phyloP scores from a whole-genome alignment of 192 early-diverging fungal species.

The Glomus cerebriforme region DNA sequence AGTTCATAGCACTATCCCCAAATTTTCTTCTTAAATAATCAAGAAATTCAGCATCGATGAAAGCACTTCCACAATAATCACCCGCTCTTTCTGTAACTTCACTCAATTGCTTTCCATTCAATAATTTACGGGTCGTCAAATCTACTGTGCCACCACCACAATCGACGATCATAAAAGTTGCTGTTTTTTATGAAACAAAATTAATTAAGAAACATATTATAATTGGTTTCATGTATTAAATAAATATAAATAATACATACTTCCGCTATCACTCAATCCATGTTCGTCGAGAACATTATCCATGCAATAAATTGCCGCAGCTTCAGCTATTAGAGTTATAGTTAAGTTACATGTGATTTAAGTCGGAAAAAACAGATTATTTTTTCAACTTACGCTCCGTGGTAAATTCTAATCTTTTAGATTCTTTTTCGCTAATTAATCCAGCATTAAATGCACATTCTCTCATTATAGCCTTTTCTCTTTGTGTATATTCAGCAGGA shows the following conservation, averaged over 20 bases:
- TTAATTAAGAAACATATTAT: background rate
- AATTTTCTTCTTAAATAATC: background rate
- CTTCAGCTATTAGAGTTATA: background rate
- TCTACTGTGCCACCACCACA: slow-evolving; percentile 54
- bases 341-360: background rate
- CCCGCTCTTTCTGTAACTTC: background rate
- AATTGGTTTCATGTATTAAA: background rate
- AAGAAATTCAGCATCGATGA: background rate
- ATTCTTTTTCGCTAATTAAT: slow-evolving; percentile 38
- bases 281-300: background rate
- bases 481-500: background rate
- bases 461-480: slow-evolving; percentile 41
- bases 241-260: slow-evolving; percentile 15
- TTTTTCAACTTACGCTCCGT: background rate
- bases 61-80: background rate
- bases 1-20: background rate
- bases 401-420: background rate
- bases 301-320: slow-evolving; percentile 1
- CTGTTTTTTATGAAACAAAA: background rate
- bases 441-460: slow-evolving; percentile 41
- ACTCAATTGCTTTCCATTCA: background rate
- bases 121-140: background rate
- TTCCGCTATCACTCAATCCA: background rate
- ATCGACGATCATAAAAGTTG: slow-evolving; percentile 60
- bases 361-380: background rate